Percentiles rank a stretch among this genome's conserved stretches.
Conservation (phyloP, 2,329 filamentous ascomycete species). For the Aureobasidium sp. region DNA sequence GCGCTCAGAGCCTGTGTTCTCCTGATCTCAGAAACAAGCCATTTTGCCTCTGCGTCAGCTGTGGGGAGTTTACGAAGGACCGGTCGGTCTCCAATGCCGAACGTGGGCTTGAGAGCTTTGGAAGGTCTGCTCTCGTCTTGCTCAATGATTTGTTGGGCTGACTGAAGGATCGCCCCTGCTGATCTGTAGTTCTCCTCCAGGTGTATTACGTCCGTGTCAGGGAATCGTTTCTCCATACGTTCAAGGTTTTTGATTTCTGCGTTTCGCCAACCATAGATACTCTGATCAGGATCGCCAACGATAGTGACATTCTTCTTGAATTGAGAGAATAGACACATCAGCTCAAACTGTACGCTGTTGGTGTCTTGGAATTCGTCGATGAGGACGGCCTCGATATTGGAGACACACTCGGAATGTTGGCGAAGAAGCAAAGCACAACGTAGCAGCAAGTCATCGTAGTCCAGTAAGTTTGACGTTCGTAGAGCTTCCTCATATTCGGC, state of each 20-base stretch:
- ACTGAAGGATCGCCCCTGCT: slow-evolving; percentile 71
- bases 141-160: slow-evolving; percentile 79
- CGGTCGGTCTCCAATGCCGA: slow-evolving; percentile 68
- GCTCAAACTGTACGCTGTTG: slow-evolving; percentile 86
- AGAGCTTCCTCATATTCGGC: slow-evolving; percentile 71
- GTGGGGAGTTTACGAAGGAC: slow-evolving; percentile 68
- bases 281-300: slow-evolving; percentile 94
- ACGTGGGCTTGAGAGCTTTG: slow-evolving; percentile 72
- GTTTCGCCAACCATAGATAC: slow-evolving; percentile 92
- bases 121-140: slow-evolving; percentile 75
- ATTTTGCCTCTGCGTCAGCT: slow-evolving; percentile 67
- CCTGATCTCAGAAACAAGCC: slow-evolving; percentile 79
- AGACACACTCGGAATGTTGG: slow-evolving; percentile 68
- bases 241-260: slow-evolving; percentile 85
- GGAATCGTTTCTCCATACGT: slow-evolving; percentile 68
- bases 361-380: slow-evolving; percentile 99
- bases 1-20: slow-evolving; percentile 64
- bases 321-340: slow-evolving; percentile 83
- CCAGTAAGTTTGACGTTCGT: slow-evolving; percentile 68
- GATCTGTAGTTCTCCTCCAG: slow-evolving; percentile 94
- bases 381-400: slow-evolving; percentile 81
- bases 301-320: slow-evolving; percentile 71
- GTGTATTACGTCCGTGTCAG: slow-evolving; percentile 70
- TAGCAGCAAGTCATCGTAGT: slow-evolving; percentile 89
- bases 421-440: slow-evolving; percentile 72